Conservation (phyloP, 805 yeast genomes). For the Candida easanensis region DNA sequence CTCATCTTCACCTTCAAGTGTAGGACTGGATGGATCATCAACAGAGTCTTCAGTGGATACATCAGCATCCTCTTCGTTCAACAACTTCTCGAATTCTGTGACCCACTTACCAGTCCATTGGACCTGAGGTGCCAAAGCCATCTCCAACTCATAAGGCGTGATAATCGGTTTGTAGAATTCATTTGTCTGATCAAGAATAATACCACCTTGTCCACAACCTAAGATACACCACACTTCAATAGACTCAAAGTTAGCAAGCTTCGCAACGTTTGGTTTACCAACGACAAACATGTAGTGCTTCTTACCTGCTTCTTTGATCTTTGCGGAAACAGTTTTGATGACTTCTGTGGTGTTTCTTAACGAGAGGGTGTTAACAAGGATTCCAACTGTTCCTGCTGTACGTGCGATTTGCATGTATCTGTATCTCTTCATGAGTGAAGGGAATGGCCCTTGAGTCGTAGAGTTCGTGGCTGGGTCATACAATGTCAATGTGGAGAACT, state of each 20-base stretch:
- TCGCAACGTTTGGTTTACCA: constrained; percentile 97
- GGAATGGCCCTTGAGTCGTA: constrained; percentile 58
- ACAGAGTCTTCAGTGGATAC: constrained; percentile 8
- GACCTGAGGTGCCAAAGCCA: constrained; percentile 74
- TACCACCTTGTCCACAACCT: constrained; percentile 94
- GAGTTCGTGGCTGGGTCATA: constrained; percentile 41
- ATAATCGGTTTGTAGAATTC: constrained; percentile 89
- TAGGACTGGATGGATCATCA: constrained; percentile 26
- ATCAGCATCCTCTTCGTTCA: constrained; percentile 30
- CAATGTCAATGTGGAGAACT: constrained; percentile 52
- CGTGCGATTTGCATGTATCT: constrained; percentile 84
- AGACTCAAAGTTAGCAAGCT: constrained; percentile 92
- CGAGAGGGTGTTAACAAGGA: constrained; percentile 86
- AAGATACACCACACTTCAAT: constrained; percentile 92
- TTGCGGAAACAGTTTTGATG: constrained; percentile 54
- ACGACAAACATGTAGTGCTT: constrained; percentile 94
- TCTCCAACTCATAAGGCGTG: constrained; percentile 85
- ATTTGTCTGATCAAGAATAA: constrained; percentile 72
- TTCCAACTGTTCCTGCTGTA: constrained; percentile 88
- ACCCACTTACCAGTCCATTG: constrained; percentile 96
- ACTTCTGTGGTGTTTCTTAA: constrained; percentile 68
- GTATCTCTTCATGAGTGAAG: constrained; percentile 81
- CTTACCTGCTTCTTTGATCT: constrained; percentile 75
- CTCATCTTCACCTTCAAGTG: constrained; percentile 35
- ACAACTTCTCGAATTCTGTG: constrained; percentile 65